Evolutionary conservation across 179 eudicot genomes (phyloP).

Genomic region (Silene coronaria): DNA sequence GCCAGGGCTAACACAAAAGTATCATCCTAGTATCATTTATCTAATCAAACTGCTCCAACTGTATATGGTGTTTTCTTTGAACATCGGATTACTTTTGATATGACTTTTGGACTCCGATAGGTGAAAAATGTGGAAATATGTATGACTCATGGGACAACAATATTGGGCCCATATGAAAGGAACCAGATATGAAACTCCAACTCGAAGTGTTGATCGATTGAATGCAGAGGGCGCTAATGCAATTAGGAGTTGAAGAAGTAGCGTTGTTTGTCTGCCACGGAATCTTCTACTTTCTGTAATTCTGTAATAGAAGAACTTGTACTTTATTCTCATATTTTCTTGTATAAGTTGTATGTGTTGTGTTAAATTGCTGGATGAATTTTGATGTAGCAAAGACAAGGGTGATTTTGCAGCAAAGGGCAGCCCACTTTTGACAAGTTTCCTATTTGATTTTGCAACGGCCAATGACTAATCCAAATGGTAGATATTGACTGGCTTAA

Average conservation of each 20-base stretch:
- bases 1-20: no score
- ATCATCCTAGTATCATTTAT: no score
- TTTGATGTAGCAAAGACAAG: not conserved
- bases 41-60: no score
- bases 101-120: not conserved
- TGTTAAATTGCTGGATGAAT: not conserved
- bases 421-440: not conserved
- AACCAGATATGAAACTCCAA: not conserved
- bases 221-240: slow-evolving; percentile 2
- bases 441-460: not conserved
- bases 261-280: not conserved
- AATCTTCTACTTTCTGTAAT: slow-evolving; percentile 15
- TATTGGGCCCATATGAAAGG: not conserved
- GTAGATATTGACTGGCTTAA: no score
- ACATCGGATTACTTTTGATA: not conserved
- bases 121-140: not conserved
- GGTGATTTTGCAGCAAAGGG: no score
- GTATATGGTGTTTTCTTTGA: not conserved
- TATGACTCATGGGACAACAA: not conserved
- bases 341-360: not conserved
- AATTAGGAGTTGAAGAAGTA: not conserved
- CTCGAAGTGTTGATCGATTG: not conserved
- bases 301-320: not conserved
- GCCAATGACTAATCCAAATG: no score
- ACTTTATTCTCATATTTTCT: not conserved